Evolutionary conservation across 352 stramenopile species (phyloP), one percentile per base, ranked within the genome.

Genomic region (Phytophthora europaea): DNA sequence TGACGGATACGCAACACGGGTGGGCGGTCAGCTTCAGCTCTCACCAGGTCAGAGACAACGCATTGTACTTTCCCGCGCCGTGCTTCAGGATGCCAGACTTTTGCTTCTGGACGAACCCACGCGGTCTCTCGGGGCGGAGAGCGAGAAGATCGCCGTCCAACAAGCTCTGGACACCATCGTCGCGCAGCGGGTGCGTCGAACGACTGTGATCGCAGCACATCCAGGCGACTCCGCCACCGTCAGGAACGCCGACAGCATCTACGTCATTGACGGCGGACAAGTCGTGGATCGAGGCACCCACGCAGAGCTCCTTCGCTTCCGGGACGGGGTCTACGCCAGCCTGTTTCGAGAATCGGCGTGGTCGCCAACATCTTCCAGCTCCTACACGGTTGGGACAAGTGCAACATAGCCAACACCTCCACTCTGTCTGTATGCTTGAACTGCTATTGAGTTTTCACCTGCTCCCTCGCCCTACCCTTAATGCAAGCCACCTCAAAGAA

Each of bases 31-130:
- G 91, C 79, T 55, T 36, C 98, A 89, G 61, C 61, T 93, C 3
- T 81, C 78, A 16, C 79, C 84, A 7, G 82, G 87, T 38, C 87
- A 94, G 59, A 80, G 84, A 70, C 85, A 91, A 63, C 83, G 97
- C 1, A 93, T 99, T 65, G 92, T 93, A 7, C 98, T 99, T 57
- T 95, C 97, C 3, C 85, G 97, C 33, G 93, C 94, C 5, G 81
- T 99, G n/a, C 66, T 99, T 7, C 85, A 93, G 45, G 89, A 98
- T 54, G 91, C 94, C 1, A 78, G 75, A 50, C 75, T 98, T 18
- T 80, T 98, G 58, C 59, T 98, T 8, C 61, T 99, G n/a, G 95
- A 99, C 72, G 93, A 97, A 73, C 89, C 92, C 2, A 97, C 90
- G 7, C 76, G 82, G 38, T 81, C 84, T 6, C 74, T 98, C 6